Conservation (phyloP, 176 grass and related monocot species). For the Saccharum spontaneum region DNA sequence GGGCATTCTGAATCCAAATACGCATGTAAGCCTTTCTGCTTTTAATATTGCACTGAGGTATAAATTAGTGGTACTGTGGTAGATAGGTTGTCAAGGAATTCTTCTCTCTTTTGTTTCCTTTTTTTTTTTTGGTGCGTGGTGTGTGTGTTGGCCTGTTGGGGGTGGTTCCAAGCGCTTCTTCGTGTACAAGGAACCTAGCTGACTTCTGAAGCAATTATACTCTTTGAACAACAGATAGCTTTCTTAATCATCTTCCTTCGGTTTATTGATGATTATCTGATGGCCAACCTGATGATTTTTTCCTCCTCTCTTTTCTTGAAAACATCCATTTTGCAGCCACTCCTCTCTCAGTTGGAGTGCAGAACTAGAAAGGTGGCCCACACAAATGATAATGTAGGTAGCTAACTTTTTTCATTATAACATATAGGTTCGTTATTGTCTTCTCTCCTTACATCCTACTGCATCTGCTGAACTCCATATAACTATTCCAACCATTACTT, state of each 20-base stretch:
- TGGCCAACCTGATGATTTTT: not conserved
- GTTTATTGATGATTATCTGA: not conserved
- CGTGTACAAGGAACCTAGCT: conserved; percentile 34
- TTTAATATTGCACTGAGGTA: not conserved
- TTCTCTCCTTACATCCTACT: too few species aligned
- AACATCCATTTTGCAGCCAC: too few species aligned
- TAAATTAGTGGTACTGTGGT: not conserved
- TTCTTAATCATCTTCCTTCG: not conserved
- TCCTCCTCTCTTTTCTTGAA: too few species aligned
- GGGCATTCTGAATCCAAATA: not conserved
- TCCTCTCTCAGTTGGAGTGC: too few species aligned
- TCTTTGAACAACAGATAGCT: conserved; percentile 7
- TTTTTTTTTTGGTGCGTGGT: too few species aligned
- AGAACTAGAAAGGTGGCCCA: too few species aligned
- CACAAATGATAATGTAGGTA: too few species aligned
- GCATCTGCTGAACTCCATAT: too few species aligned
- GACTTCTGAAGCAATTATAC: conserved; percentile 35
- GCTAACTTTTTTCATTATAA: too few species aligned
- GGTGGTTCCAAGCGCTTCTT: not conserved
- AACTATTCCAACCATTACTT: too few species aligned
- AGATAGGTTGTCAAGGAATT: not conserved
- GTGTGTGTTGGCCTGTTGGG: not conserved
- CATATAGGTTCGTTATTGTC: too few species aligned
- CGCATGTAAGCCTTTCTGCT: not conserved
- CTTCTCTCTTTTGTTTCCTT: not conserved